phyloP scores from a whole-genome alignment of 129 eudicot genomes.

The Artemisia annua region DNA sequence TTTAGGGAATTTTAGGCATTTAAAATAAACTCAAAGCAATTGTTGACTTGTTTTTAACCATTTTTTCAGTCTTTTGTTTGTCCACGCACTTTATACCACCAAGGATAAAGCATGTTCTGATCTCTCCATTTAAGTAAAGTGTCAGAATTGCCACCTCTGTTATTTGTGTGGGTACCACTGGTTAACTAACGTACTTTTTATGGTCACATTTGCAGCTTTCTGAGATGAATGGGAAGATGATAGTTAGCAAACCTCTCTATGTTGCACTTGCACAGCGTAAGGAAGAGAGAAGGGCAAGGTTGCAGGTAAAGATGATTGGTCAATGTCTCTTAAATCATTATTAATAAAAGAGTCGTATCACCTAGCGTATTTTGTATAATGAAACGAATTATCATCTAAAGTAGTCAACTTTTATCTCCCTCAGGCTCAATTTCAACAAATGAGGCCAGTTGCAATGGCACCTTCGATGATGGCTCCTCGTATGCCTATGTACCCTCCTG shows the following conservation, averaged over 20 bases:
- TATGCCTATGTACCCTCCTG: too few relatives aligned
- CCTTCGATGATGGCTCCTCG: slow-evolving; percentile 79
- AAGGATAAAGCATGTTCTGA: too few relatives aligned
- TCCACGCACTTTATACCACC: background rate
- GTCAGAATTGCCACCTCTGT: background rate
- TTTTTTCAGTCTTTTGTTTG: background rate
- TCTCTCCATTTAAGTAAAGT: background rate
- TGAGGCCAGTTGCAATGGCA: slow-evolving; percentile 91
- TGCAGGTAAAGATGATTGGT: slow-evolving; percentile 58
- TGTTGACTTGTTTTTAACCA: slow-evolving; percentile 2
- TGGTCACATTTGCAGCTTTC: slow-evolving; percentile 43
- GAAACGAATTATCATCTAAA: background rate
- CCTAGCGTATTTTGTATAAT: background rate
- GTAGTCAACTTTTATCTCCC: background rate
- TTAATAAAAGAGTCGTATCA: background rate
- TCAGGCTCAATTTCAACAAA: slow-evolving; percentile 82
- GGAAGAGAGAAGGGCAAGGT: slow-evolving; percentile 79
- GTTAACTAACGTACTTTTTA: slow-evolving; percentile 1
- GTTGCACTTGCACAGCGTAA: slow-evolving; percentile 86
- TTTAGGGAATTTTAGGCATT: background rate
- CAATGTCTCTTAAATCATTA: background rate
- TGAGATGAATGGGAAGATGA: slow-evolving; percentile 84
- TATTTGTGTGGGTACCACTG: background rate
- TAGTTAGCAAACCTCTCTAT: slow-evolving; percentile 78
- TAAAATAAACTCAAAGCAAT: background rate